A percentile compares a stretch with the other conserved stretches of the same genome.
Conservation (phyloP, 2,329 filamentous ascomycete species). For the Alternaria triticina region DNA sequence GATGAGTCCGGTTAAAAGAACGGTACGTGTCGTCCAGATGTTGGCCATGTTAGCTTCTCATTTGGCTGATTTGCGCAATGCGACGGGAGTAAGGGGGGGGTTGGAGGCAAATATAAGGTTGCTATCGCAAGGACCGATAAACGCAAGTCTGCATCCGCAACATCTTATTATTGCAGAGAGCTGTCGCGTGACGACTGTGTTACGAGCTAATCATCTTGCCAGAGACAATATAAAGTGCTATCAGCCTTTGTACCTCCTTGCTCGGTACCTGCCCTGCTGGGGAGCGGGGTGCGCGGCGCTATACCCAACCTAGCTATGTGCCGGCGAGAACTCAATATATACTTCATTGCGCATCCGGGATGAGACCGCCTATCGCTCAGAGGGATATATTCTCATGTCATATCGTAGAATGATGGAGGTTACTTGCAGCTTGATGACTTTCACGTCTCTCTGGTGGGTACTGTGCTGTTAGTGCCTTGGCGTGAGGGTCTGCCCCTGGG, state of each 20-base stretch:
- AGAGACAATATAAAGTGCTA: background rate
- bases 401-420: background rate
- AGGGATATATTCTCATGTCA: background rate
- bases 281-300: slow-evolving; percentile 3
- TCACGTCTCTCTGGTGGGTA: background rate
- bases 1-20: slow-evolving; percentile 33
- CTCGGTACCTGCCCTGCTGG: slow-evolving; percentile 2
- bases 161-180: background rate
- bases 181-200: background rate
- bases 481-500: background rate
- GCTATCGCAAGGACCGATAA: background rate
- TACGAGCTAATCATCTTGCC: slow-evolving; percentile 3
- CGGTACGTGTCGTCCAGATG: slow-evolving; percentile 36
- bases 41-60: slow-evolving; percentile 16
- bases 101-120: background rate
- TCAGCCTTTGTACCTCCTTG: background rate
- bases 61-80: background rate
- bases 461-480: background rate
- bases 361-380: background rate
- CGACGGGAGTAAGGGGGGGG: background rate
- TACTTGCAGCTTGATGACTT: background rate
- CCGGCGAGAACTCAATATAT: background rate
- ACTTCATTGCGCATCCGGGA: background rate
- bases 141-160: background rate
- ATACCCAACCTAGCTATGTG: background rate